A percentile compares a stretch with the other conserved stretches of the same genome.
phyloP scores from a whole-genome alignment of 495 filamentous ascomycete species.

The Trichoderma gamsii region DNA sequence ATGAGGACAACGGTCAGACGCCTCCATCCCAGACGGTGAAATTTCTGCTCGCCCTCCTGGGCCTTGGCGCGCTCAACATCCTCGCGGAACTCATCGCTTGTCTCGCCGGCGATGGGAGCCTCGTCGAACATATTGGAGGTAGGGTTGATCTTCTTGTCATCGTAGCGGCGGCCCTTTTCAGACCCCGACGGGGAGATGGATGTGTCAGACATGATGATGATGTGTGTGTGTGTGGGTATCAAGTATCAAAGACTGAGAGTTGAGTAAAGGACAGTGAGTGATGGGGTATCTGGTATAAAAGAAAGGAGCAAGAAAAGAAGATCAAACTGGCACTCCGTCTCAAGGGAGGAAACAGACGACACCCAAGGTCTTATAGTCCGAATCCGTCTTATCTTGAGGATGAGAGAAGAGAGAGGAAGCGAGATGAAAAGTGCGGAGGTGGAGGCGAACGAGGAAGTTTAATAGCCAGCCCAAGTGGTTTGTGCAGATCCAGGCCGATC shows the following conservation, averaged over 20 bases:
- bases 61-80: conserved; percentile 35
- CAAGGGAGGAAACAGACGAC: too few species aligned
- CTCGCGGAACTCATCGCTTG: conserved; percentile 7
- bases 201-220: neutral
- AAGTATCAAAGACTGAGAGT: neutral
- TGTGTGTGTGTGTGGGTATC: neutral
- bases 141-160: too few species aligned
- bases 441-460: neutral
- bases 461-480: neutral
- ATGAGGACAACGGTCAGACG: conserved; percentile 55
- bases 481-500: conserved; percentile 6
- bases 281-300: neutral
- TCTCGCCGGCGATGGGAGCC: neutral
- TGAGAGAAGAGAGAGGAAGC: neutral
- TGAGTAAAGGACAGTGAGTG: neutral
- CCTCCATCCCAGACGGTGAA: conserved; percentile 44
- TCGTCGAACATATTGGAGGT: neutral
- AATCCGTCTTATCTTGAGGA: too few species aligned
- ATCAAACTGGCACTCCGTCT: neutral
- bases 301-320: neutral
- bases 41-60: conserved; percentile 34
- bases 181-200: neutral
- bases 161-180: neutral
- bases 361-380: too few species aligned
- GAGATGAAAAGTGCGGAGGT: conserved; percentile 5